These are phyloP conservation scores for Ophiostoma pallidulum DNA, from an alignment of 2,329 filamentous ascomycete species.

Conservation along the genomic window DNA sequence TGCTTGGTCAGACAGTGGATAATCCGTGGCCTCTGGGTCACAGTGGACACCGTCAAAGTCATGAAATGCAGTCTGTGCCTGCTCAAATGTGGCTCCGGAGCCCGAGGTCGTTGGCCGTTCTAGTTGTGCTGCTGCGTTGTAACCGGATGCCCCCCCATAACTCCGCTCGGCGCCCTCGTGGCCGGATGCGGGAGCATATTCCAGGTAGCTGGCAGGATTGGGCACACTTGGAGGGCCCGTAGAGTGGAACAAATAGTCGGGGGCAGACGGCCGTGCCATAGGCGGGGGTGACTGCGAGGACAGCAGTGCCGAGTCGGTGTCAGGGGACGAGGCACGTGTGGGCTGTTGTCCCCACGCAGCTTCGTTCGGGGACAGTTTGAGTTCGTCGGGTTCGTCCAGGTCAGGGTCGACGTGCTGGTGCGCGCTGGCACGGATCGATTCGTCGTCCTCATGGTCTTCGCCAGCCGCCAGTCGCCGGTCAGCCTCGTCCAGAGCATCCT, in stretches of 20 bases:
- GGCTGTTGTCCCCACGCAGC: conserved; percentile 14
- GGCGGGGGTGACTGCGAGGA: conserved; percentile 1
- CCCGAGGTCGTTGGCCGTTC: conserved; percentile 39
- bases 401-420: conserved; percentile 28
- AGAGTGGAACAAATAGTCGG: conserved; percentile 5
- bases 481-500: conserved; percentile 44
- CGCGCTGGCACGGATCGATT: conserved; percentile 26
- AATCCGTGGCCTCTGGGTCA: conserved; percentile 37
- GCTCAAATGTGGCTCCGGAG: conserved; percentile 53
- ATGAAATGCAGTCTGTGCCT: conserved; percentile 58
- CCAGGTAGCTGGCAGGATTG: not conserved
- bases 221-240: not conserved
- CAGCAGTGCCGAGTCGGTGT: conserved; percentile 5
- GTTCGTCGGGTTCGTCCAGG: conserved; percentile 14
- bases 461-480: conserved; percentile 31
- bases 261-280: not conserved
- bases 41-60: conserved; percentile 79
- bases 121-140: not conserved
- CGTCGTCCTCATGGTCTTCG: conserved; percentile 27
- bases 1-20: conserved; percentile 14
- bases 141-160: not conserved
- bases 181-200: not conserved
- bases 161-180: not conserved
- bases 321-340: conserved; percentile 12
- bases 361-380: conserved; percentile 11